Base-by-base conservation (phyloP, 371 early-diverging fungal species). In the Mucor indicus region DNA sequence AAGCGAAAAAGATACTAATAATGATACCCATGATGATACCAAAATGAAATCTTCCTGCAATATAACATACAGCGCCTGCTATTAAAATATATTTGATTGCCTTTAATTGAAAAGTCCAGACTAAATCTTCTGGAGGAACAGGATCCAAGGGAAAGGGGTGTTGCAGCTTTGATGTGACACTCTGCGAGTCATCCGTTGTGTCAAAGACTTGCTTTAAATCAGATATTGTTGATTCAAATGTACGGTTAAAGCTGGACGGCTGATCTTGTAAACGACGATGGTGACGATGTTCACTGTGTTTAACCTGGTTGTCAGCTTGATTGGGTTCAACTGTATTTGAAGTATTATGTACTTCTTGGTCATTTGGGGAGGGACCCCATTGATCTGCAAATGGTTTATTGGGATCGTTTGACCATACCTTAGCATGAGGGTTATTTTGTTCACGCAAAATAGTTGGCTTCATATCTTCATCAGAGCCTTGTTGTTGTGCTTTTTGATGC, bases 141-240 rank as follows among this genome's bases (percentile, higher is more conserved):
- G 59, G 58, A 0, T 50, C 23, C 7, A 66, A 42, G 7, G 62
- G 67, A 8, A 31, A 44, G 3, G 51, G 37, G 11, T 48, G 35
- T 8, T 49, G 36, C 0, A 57, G 20, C 32, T 54, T 65, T 2
- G 48, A 36, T 6, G 25, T 44, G 1, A 36, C 22, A 6, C 20
- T 41, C 13, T 25, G 13, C 8, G 13, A 23, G 11, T 37, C 35
- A 15, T 53, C 53, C 8, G 45, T 40, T 20, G 57, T 45, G 17
- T 50, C 15, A 21, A 57, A 57, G 11, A 57, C 44, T 6, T 24
- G 40, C n/a, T 41, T 50, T 3, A 57, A 10, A 6, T 50, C 50
- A 29, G 57, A 29, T 30, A 57, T 22, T n/a, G 56, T 88, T 84
- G 89, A 66, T 57, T 13, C 79, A 80, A 44, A 52, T 3, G 47